Evolutionary conservation across 2,329 filamentous ascomycete genomes (phyloP).

Genomic region (Neopestalotiopsis sp.): DNA sequence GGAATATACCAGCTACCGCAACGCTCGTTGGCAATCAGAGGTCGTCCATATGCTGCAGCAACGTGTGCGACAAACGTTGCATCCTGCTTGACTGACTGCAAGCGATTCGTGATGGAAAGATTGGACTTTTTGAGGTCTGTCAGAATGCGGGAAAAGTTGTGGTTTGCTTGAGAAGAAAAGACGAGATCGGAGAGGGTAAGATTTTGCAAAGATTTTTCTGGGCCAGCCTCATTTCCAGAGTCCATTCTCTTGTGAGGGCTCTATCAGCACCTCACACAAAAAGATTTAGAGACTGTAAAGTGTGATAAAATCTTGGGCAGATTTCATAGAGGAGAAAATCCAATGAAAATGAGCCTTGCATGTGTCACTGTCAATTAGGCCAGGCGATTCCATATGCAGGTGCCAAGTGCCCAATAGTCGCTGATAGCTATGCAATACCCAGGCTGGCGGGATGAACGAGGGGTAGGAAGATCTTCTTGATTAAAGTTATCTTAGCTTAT

Average conservation of each 20-base stretch:
- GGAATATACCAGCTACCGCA: slow-evolving; percentile 96
- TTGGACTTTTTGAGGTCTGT: slow-evolving; percentile 77
- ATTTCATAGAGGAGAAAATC: too few species aligned
- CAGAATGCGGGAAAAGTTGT: slow-evolving; percentile 73
- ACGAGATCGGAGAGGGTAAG: slow-evolving; percentile 47
- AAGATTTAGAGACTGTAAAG: too few species aligned
- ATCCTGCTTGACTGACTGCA: slow-evolving; percentile 79
- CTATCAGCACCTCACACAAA: too few species aligned
- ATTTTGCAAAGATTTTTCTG: slow-evolving; percentile 1
- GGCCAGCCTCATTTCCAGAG: neutral
- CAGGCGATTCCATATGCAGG: too few species aligned
- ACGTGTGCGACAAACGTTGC: slow-evolving; percentile 74
- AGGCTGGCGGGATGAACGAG: neutral
- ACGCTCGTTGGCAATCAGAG: slow-evolving; percentile 89
- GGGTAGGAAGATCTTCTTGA: neutral
- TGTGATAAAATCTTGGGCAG: too few species aligned
- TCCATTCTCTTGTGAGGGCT: neutral
- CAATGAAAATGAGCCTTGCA: too few species aligned
- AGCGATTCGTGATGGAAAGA: slow-evolving; percentile 80
- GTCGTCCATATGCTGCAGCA: slow-evolving; percentile 61
- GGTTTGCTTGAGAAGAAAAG: slow-evolving; percentile 59
- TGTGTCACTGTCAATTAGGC: too few species aligned
- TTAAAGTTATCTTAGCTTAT: slow-evolving; percentile 19
- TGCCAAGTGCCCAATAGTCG: too few species aligned
- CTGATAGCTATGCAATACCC: too few species aligned